Evolutionary conservation across 1,284 basidiomycete genomes (phyloP), one percentile per base, ranked within the genome.

Genomic region (Pseudozyma hubeiensis): DNA sequence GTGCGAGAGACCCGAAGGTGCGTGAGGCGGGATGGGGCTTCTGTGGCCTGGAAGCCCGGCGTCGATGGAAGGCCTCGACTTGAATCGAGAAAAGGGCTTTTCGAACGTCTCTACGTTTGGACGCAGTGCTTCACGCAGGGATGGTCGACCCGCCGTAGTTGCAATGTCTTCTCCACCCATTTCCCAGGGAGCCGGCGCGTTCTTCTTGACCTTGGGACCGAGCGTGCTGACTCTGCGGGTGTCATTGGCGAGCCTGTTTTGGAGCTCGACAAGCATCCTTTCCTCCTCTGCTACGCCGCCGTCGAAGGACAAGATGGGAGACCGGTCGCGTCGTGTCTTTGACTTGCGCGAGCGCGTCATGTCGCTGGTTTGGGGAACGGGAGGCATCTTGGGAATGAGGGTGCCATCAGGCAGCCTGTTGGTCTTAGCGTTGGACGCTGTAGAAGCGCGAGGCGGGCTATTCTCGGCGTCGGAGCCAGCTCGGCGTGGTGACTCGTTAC

Each of bases 171-270:
- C 69, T 16, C 66, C 77, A 24, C 61, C 75, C 10, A 80, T 49
- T 48, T 81, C 79, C 79, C 79, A 81, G 4, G 79, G 79, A 7
- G 79, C 79, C 0, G 76, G 79, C 10, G 75, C 65, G 30, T 81
- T 81, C 73, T 78, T 79, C 66, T 81, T 81, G 40, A 81, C 60
- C 52, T 64, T 78, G 47, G 79, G 78, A 2, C 79, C 79, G 29
- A 80, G 68, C 1, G 75, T 68, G 53, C 70, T 75, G 48, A 78
- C 53, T 31, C 74, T 64, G 33, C 53, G 57, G 5, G 52, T 45
- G 41, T 68, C 73, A 43, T 63, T 48, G 13, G 64, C 50, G 19
- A 70, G 63, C 51, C 59, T 57, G 19, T 58, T 53, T 35, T 73
- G 63, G 3, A 66, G 41, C 33, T 63, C 61, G 24, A 45, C 53